Evolutionary conservation across 192 early-diverging fungal genomes (phyloP), one percentile per base, ranked within the genome.

Genomic region (Radiomyces spectabilis): DNA sequence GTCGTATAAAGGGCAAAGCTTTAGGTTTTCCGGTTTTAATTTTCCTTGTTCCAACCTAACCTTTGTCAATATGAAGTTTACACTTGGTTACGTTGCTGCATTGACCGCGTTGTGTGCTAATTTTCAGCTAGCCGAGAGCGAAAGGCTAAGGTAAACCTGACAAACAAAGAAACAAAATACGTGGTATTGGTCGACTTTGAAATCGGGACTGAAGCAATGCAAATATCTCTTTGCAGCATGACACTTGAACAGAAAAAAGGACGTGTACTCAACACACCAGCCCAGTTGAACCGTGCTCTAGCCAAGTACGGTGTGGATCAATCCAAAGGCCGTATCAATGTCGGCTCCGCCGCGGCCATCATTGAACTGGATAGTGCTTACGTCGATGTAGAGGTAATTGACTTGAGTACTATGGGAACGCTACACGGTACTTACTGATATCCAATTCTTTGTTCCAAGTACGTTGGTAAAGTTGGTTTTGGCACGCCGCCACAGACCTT

Each of bases 401-500:
- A n/a, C 35, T 37, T 37, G 35, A n/a, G 35, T 29, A 29, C 4
- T 53, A 39, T 15, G n/a, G n/a, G 9, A 5, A 15, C 12, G 29
- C 30, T 24, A 9, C 22, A 21, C 7, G 5, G 0, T 9, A 47
- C n/a, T 2, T 46, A 46, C 2, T 26, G 9, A 19, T 26, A 15
- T 10, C 5, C 4, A 3, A 46, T 46, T 26, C 22, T 24, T 24
- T 51, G 12, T 9, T 22, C 27, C 18, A 9, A 78, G 76, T 78
- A 70, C 30, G 34, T 66, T 34, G 85, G 81, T 19, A 53, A 73
- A 0, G 72, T 88, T 21, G 72, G 74, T 5, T 53, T 88, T 4
- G 86, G 86, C 42, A 80, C 81, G 5, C 87, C 87, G 7, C 69
- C 76, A 12, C 84, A 84, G 46, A 55, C 57, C 19, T 87, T 87